Evolutionary conservation across 768 basidiomycete species (phyloP), one percentile per base, ranked within the genome.

Genomic region (Candolleomyces aberdarensis): DNA sequence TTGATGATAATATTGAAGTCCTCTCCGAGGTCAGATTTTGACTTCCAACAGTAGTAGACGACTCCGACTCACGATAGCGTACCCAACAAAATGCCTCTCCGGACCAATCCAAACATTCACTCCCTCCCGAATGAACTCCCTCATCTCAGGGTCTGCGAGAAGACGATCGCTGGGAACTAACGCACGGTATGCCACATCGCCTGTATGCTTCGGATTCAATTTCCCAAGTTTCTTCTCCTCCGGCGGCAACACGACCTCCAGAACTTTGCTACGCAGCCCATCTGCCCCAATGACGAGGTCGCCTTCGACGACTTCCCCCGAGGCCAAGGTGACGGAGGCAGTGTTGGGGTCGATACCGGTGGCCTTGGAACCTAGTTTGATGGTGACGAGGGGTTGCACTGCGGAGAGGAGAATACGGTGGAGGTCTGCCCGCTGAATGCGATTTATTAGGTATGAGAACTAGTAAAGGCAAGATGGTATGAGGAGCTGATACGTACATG

Each of bases 71-170:
- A 76, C 76, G n/a, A 76, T 66, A 55, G 70, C 73, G 59, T 77
- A 77, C 9, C 71, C 75, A 22, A 76, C 71, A 29, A 76, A 66
- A 60, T 78, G 75, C 53, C 70, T 68, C 1, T 72, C 58, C 0
- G 85, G 83, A 1, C 81, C 86, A 76, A 87, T 81, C 87, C 87
- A 88, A 0, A 75, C 82, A 76, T 83, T 80, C 58, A 84, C 80
- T 0, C 80, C 74, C 0, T 65, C 69, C 14, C 88, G 84, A 0
- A 86, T 76, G 13, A 89, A 72, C 1, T 67, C 59, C 60, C 70
- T 75, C 29, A 89, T 74, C 6, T 84, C 83, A 0, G 83, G 83
- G 62, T 89, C 83, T 10, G 68, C 65, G 11, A 83, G 58, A 68
- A 88, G 72, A 1, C 73, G 41, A 67, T 72, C 60, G 0, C 83